Evolutionary conservation across 1,139 yeast genomes (phyloP).

Genomic region (Lodderomyces pseudojiufengensis): DNA sequence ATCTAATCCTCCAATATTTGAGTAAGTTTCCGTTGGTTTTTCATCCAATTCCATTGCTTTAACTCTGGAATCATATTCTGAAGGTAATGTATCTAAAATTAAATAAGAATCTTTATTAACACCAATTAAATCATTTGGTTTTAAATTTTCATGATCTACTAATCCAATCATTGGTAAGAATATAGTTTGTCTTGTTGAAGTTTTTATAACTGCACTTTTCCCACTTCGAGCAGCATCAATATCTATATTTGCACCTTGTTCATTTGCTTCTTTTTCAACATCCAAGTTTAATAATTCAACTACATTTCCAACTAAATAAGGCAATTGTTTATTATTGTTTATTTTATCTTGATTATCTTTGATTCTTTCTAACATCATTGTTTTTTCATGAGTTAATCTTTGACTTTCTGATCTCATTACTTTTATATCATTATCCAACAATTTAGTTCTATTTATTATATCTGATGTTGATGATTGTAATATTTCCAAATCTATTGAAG

Average conservation of each 20-base stretch:
- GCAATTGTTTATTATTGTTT: constrained; percentile 91
- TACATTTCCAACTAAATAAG: constrained; percentile 95
- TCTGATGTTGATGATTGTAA: constrained; percentile 76
- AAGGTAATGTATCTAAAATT: constrained; percentile 89
- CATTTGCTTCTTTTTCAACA: constrained; percentile 80
- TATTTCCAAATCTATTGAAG: constrained; percentile 75
- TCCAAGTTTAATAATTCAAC: constrained; percentile 89
- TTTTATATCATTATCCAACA: constrained; percentile 92
- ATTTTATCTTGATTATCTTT: constrained; percentile 96
- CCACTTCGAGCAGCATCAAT: constrained; percentile 89
- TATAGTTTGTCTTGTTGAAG: constrained; percentile 96
- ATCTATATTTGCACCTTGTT: constrained; percentile 95
- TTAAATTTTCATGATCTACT: constrained; percentile 81
- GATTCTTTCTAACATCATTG: constrained; percentile 89
- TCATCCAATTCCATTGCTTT: constrained; percentile 99
- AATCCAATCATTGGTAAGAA: constrained; percentile 93
- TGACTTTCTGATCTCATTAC: constrained; percentile 92
- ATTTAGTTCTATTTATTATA: constrained; percentile 77
- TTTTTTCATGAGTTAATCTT: constrained; percentile 86
- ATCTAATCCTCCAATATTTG: constrained; percentile 96
- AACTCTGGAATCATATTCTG: constrained; percentile 95
- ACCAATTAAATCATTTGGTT: constrained; percentile 96
- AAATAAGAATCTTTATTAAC: constrained; percentile 96
- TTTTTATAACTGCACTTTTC: constrained; percentile 96
- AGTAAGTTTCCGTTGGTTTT: constrained; percentile 93